phyloP scores from a whole-genome alignment of 2,329 filamentous ascomycete genomes.

The Trichoderma endophyticum region DNA sequence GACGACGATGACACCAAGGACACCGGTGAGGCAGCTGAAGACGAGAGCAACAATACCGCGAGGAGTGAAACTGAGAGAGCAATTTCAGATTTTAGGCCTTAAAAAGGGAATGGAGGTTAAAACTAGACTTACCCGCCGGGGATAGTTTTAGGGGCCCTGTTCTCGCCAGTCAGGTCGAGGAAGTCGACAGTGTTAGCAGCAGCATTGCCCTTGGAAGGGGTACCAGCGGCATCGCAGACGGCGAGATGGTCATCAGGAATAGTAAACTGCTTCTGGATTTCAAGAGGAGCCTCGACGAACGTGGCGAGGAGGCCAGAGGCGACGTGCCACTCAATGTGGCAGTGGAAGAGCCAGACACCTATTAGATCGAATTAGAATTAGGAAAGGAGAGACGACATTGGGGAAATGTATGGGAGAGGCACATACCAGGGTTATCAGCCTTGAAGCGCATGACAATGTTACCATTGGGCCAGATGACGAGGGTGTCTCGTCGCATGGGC shows the following conservation, averaged over 20 bases:
- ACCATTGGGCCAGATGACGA: conserved; percentile 62
- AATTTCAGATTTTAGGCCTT: neutral
- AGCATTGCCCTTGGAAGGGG: conserved; percentile 65
- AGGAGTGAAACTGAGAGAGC: conserved; percentile 56
- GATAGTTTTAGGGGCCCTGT: conserved; percentile 51
- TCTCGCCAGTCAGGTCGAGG: conserved; percentile 62
- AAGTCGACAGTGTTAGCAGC: conserved; percentile 66
- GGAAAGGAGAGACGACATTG: neutral
- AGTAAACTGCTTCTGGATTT: conserved; percentile 56
- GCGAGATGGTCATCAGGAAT: conserved; percentile 60
- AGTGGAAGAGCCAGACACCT: conserved; percentile 71
- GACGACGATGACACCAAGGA: conserved; percentile 66
- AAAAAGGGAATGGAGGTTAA: neutral
- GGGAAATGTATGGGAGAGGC: neutral
- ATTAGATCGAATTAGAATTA: neutral
- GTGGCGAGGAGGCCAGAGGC: conserved; percentile 63
- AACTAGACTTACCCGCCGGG: conserved; percentile 55
- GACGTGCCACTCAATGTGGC: conserved; percentile 78
- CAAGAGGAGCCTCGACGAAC: conserved; percentile 60
- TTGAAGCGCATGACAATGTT: conserved; percentile 67
- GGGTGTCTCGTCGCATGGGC: conserved; percentile 67
- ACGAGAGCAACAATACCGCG: conserved; percentile 71
- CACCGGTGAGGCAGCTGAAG: conserved; percentile 66
- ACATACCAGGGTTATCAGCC: conserved; percentile 61
- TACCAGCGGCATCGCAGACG: conserved; percentile 51